A percentile compares a stretch with the other conserved stretches of the same genome.
phyloP scores from a whole-genome alignment of 1,139 yeast genomes.

The Citeromyces hawaiiensis region DNA sequence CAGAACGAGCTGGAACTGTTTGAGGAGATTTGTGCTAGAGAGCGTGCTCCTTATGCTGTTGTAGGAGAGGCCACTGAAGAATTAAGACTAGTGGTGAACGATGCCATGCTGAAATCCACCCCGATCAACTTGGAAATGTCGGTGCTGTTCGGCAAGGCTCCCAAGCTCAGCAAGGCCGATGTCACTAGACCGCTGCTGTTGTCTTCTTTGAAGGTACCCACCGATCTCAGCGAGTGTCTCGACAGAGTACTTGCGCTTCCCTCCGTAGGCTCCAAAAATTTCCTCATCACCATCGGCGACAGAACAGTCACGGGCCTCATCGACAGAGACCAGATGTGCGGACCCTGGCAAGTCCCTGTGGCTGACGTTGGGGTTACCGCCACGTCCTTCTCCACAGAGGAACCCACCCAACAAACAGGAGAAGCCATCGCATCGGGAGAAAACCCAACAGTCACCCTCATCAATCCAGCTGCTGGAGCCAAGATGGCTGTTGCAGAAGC shows the following conservation, averaged over 20 bases:
- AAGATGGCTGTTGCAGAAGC: conserved; percentile 96
- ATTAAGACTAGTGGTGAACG: conserved; percentile 71
- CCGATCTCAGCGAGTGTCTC: conserved; percentile 45
- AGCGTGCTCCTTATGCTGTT: conserved; percentile 92
- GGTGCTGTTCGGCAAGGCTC: conserved; percentile 93
- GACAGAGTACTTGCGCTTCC: conserved; percentile 81
- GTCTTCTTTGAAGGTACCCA: conserved; percentile 23
- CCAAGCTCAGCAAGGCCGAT: conserved; percentile 82
- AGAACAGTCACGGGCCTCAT: conserved; percentile 92
- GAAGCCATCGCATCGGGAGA: conserved; percentile 98
- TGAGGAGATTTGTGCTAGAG: conserved; percentile 77
- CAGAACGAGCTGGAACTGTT: conserved; percentile 66
- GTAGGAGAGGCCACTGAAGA: conserved; percentile 92
- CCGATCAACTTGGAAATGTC: conserved; percentile 97
- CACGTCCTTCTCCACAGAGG: conserved; percentile 67
- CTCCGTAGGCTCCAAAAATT: conserved; percentile 89
- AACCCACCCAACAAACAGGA: conserved; percentile 51
- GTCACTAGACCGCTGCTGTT: conserved; percentile 47
- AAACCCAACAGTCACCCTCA: conserved; percentile 81
- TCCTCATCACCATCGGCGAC: conserved; percentile 94
- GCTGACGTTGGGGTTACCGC: conserved; percentile 98
- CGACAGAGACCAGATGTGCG: conserved; percentile 98
- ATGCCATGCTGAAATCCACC: conserved; percentile 57
- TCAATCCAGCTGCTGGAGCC: conserved; percentile 92
- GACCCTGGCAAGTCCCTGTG: conserved; percentile 99